phyloP scores from a whole-genome alignment of 176 grass and related monocot genomes.

The Elymus sibiricus region DNA sequence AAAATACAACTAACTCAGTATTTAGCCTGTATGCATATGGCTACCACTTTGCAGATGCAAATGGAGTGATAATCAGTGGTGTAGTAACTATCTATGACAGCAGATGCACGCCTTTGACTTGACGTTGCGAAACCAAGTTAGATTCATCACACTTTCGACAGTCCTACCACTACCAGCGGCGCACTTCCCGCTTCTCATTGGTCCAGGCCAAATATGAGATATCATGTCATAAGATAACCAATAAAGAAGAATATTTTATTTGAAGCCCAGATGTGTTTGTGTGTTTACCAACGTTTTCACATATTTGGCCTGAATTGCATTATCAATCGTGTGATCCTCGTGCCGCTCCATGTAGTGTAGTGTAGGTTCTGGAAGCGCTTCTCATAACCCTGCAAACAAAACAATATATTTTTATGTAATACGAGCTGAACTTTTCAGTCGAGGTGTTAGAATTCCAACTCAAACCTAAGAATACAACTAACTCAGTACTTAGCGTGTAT shows the following conservation, averaged over 20 bases:
- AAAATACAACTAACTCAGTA: background rate
- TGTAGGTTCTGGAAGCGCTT: constrained; percentile 98
- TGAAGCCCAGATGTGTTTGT: background rate
- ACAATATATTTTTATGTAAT: background rate
- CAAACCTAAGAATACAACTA: background rate
- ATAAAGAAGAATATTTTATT: background rate
- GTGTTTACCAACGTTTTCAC: constrained; percentile 78
- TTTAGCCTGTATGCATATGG: too few species aligned
- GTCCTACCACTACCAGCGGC: constrained; percentile 54
- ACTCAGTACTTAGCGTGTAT: background rate
- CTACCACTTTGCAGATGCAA: background rate
- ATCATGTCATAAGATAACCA: background rate
- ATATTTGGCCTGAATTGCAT: too few species aligned
- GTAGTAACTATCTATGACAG: background rate
- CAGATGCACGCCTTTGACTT: constrained; percentile 61
- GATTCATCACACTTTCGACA: constrained; percentile 68
- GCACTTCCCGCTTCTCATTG: constrained; percentile 58
- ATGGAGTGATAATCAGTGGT: background rate
- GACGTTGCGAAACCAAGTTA: constrained; percentile 81
- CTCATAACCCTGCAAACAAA: constrained; percentile 72
- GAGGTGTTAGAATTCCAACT: background rate
- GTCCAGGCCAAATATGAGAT: constrained; percentile 74
- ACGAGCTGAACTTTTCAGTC: background rate
- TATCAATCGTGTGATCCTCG: constrained; percentile 87
- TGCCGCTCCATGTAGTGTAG: constrained; percentile 88